Evolutionary conservation across 192 early-diverging fungal species (phyloP).

Genomic region (Chytriomyces confervae): DNA sequence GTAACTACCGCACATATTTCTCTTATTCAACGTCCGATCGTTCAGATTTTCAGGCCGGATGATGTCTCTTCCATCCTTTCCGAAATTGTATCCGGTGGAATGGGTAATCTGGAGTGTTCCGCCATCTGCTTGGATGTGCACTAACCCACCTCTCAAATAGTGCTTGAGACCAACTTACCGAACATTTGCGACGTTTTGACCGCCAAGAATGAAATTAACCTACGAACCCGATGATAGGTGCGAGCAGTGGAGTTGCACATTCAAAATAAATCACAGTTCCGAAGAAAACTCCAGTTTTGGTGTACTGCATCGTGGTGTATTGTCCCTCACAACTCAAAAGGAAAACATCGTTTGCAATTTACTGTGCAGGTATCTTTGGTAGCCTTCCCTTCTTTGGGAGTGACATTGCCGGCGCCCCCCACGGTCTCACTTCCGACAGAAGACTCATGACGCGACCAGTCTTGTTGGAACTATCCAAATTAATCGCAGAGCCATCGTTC

Average conservation of each 20-base stretch:
- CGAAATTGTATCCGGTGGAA: slow-evolving; percentile 89
- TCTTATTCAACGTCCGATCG: not conserved
- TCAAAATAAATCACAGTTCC: too few species aligned
- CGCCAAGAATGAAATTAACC: slow-evolving; percentile 35
- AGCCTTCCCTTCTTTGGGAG: slow-evolving; percentile 47
- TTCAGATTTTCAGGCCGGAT: slow-evolving; percentile 89
- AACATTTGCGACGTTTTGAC: slow-evolving; percentile 37
- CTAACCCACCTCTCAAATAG: slow-evolving; percentile 2
- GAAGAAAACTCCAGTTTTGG: not conserved
- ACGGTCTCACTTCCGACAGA: slow-evolving; percentile 57
- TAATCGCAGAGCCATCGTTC: slow-evolving; percentile 12
- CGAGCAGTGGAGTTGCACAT: too few species aligned
- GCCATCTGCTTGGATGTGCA: not conserved
- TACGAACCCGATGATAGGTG: slow-evolving; percentile 11
- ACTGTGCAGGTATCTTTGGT: slow-evolving; percentile 4
- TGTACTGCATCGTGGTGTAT: not conserved
- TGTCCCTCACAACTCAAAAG: too few species aligned
- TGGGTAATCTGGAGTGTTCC: slow-evolving; percentile 57
- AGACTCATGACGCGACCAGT: slow-evolving; percentile 41
- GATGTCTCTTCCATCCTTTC: slow-evolving; percentile 83
- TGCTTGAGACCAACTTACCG: slow-evolving; percentile 33
- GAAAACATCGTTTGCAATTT: not conserved
- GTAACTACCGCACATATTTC: not conserved
- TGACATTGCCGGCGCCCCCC: slow-evolving; percentile 51
- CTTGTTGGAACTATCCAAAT: slow-evolving; percentile 1